These are phyloP conservation scores for Podospora conica DNA, from an alignment of 495 filamentous ascomycete genomes.

Conservation along the genomic window DNA sequence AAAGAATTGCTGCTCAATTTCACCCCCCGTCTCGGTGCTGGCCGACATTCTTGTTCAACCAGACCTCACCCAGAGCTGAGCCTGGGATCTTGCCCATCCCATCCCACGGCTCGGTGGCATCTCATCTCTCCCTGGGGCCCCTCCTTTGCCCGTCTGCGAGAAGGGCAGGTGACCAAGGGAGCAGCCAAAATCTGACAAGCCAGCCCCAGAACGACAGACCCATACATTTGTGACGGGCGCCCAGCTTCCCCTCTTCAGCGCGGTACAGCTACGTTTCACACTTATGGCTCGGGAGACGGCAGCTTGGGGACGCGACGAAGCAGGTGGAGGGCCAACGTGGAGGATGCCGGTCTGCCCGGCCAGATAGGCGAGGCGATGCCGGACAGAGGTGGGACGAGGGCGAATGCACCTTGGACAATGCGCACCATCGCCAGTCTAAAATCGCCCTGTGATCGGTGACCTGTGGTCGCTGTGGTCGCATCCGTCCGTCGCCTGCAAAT, in stretches of 20 bases:
- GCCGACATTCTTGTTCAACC: conserved; percentile 4
- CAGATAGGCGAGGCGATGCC: conserved; percentile 5
- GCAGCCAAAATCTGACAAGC: neutral
- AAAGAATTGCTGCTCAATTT: conserved; percentile 21
- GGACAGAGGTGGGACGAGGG: neutral
- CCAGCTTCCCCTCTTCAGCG: neutral
- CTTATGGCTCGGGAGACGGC: conserved; percentile 14
- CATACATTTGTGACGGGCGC: conserved; percentile 1
- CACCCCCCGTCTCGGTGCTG: conserved; percentile 7
- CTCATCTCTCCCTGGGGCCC: neutral
- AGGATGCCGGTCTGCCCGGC: neutral
- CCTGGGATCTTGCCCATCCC: too few relatives aligned
- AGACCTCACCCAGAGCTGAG: too few relatives aligned
- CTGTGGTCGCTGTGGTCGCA: neutral
- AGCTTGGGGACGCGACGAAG: conserved; percentile 11
- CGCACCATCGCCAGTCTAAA: neutral
- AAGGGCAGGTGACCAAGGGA: neutral
- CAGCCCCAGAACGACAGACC: neutral
- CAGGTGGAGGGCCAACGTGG: conserved; percentile 8
- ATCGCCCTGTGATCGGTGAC: conserved; percentile 1
- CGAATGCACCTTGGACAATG: neutral
- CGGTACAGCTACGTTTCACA: conserved; percentile 18
- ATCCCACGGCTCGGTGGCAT: conserved; percentile 3
- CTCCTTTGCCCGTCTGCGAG: neutral
- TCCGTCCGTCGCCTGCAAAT: neutral